Conservation (phyloP, 208 protist genomes). For the Trypanosoma vivax region DNA sequence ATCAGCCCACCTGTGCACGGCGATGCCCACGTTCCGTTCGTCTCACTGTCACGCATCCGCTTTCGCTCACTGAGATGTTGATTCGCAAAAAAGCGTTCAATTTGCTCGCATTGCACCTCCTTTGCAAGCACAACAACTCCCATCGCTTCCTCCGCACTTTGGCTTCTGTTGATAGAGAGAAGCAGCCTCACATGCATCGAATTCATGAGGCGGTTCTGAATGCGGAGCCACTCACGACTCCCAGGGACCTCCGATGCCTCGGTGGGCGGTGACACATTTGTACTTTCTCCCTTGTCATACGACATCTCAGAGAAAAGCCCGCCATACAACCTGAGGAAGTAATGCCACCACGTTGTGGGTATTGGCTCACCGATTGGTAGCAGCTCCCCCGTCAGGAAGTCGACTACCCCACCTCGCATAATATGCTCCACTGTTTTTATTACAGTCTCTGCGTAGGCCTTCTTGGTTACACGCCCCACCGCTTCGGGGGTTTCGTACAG, state of each 20-base stretch:
- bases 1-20: background rate
- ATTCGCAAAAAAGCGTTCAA: conserved; percentile 25
- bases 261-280: background rate
- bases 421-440: conserved; percentile 57
- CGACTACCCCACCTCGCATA: conserved; percentile 51
- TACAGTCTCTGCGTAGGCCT: conserved; percentile 44
- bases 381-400: conserved; percentile 53
- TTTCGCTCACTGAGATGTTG: background rate
- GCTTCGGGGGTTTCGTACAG: conserved; percentile 15
- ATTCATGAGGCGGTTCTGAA: conserved; percentile 9
- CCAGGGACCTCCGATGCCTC: background rate
- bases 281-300: background rate
- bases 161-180: conserved; percentile 68
- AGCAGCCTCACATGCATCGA: conserved; percentile 74
- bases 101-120: conserved; percentile 31
- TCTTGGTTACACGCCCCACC: conserved; percentile 24
- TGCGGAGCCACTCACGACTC: conserved; percentile 7
- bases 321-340: conserved; percentile 13
- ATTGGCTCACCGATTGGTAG: conserved; percentile 1
- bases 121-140: conserved; percentile 43
- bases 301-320: conserved; percentile 2
- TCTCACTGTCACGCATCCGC: background rate
- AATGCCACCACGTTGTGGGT: conserved; percentile 4
- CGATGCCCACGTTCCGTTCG: background rate
- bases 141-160: conserved; percentile 20